Conservation (phyloP, 176 grass and related monocot species). For the Poa pratensis region DNA sequence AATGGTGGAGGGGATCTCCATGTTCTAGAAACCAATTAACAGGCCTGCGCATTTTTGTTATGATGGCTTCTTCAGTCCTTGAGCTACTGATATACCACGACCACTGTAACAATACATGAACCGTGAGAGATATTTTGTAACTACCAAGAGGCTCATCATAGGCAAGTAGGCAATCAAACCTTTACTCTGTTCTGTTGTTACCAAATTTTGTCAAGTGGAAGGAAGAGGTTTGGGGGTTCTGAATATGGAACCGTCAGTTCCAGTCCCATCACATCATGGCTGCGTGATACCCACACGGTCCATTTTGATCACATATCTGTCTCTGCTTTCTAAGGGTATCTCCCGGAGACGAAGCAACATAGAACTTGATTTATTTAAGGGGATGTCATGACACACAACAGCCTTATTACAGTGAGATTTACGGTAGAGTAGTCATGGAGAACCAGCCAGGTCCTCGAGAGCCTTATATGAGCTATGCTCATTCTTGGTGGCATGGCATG, state of each 20-base stretch:
- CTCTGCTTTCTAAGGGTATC: not conserved
- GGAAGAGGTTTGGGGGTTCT: not conserved
- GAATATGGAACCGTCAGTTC: not conserved
- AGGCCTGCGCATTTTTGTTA: not conserved
- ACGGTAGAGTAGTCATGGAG: not conserved
- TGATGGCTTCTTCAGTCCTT: not conserved
- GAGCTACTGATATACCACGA: not conserved
- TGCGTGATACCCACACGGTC: not conserved
- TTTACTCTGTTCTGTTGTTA: constrained; percentile 4
- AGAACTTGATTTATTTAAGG: not conserved
- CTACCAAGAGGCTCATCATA: not conserved
- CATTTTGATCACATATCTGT: not conserved
- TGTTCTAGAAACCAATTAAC: not conserved
- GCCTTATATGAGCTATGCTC: constrained; percentile 11
- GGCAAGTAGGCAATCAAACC: not conserved
- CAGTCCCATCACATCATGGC: not conserved
- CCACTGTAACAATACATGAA: not conserved
- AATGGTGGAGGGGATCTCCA: constrained; percentile 2
- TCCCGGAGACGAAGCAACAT: not conserved
- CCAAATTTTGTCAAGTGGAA: not conserved
- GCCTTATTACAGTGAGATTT: constrained; percentile 37
- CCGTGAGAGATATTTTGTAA: not conserved
- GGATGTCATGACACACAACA: not conserved
- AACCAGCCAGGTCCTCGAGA: not conserved
- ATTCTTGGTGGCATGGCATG: constrained; percentile 1